A percentile compares a stretch with the other conserved stretches of the same genome.
These are phyloP conservation scores for Micractinium conductrix DNA, from an alignment of 139 green algal genomes.

Conservation along the genomic window DNA sequence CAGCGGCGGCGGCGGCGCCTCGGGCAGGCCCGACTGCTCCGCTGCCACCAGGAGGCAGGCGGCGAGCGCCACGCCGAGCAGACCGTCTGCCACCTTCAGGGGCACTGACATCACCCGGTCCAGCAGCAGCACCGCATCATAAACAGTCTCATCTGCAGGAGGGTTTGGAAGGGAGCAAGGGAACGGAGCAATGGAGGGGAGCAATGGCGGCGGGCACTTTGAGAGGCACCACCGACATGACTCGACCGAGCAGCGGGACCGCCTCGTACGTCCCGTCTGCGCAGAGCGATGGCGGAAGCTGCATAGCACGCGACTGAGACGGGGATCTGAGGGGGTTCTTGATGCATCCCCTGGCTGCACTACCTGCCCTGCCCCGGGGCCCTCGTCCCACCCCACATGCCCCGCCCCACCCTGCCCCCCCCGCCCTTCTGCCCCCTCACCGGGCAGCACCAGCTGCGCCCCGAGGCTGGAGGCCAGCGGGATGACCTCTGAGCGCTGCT, in stretches of 20 bases:
- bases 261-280: not conserved
- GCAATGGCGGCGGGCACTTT: not conserved
- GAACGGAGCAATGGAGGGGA: too few relatives aligned
- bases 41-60: constrained; percentile 32
- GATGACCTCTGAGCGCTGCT: constrained; percentile 28
- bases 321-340: too few relatives aligned
- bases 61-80: constrained; percentile 4
- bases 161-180: not conserved
- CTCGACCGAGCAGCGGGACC: not conserved
- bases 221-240: not conserved
- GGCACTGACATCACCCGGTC: constrained; percentile 33
- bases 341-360: too few relatives aligned
- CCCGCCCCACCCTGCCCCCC: too few relatives aligned
- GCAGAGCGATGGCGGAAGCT: not conserved
- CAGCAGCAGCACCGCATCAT: constrained; percentile 43
- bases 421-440: too few relatives aligned
- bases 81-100: not conserved
- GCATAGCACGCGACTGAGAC: too few relatives aligned
- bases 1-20: not conserved
- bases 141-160: constrained; percentile 23
- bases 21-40: constrained; percentile 2
- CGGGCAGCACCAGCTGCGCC: constrained; percentile 17
- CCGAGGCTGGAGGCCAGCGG: not conserved
- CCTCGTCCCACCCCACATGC: too few relatives aligned
- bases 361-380: too few relatives aligned